Percentiles rank a stretch among this genome's conserved stretches.
Evolutionary conservation across 805 yeast genomes (phyloP).

Genomic region (Barnettozyma californica): DNA sequence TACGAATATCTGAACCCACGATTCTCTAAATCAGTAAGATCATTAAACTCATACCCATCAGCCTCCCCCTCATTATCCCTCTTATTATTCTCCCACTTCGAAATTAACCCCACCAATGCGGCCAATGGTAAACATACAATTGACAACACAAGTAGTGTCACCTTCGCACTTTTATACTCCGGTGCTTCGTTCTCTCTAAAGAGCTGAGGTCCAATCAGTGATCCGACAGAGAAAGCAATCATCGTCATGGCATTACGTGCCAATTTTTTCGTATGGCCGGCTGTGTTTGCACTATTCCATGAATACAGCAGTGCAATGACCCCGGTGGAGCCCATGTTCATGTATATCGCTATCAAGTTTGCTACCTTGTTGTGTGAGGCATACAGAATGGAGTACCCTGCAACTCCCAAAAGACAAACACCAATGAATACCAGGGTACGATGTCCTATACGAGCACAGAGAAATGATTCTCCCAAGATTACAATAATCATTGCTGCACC

Average conservation of each 20-base stretch:
- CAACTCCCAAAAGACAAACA: constrained; percentile 43
- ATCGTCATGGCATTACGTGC: constrained; percentile 49
- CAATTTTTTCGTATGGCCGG: constrained; percentile 56
- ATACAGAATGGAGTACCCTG: constrained; percentile 43
- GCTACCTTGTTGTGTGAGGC: constrained; percentile 37
- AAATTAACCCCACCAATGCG: constrained; percentile 36
- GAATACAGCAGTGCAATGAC: constrained; percentile 53
- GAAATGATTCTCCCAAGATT: constrained; percentile 34
- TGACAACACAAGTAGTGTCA: constrained; percentile 47
- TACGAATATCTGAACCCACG: constrained; percentile 46
- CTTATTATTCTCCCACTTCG: constrained; percentile 43
- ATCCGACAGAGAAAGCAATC: constrained; percentile 54
- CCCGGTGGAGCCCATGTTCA: constrained; percentile 51
- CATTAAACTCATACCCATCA: constrained; percentile 43
- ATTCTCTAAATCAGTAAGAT: constrained; percentile 56
- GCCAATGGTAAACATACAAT: constrained; percentile 40
- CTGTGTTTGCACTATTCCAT: constrained; percentile 58
- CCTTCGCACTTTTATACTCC: constrained; percentile 51
- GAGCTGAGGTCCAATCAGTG: constrained; percentile 60
- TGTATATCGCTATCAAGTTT: constrained; percentile 43
- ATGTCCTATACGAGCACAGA: constrained; percentile 31
- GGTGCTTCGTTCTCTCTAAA: constrained; percentile 50
- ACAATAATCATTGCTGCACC: constrained; percentile 44
- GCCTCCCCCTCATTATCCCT: constrained; percentile 35
- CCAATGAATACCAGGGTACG: constrained; percentile 33